Evolutionary conservation across 768 basidiomycete species (phyloP), one percentile per base, ranked within the genome.

Genomic region (Postia placenta): DNA sequence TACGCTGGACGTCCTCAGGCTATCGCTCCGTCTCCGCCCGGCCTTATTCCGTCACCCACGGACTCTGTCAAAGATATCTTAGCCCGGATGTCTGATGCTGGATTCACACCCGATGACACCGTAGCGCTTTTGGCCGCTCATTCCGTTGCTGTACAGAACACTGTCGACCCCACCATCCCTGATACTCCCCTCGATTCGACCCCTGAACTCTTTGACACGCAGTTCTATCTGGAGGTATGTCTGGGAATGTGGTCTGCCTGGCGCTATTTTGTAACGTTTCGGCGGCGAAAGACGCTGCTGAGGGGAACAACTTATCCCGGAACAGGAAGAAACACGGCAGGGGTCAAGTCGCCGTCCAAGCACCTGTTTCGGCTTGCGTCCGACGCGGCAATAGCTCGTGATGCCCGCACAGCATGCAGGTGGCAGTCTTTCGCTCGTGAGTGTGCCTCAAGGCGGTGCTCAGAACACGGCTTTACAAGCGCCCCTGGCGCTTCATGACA

Each of bases 101-200:
- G 56, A 28, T 56, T 57, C 42, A 58, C 30, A 27, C n/a, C 48
- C 6, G 48, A 48, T 23, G 43, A 58, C 26, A 40, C 58, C 14
- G 51, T 57, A 35, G 56, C 47, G 22, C 47, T 64, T 9, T 45
- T 64, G 41, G 52, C 58, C 27, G 56, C 50, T 20, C 63, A 60
- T 40, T 53, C 49, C 1, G 45, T 61, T 23, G 60, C 46, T 26
- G 24, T 35, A 5, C 53, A 56, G 42, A 50, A 56, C 26, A 46
- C 50, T 22, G 50, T 57, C 27, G 53, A 59, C 24, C 40, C 50
- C 22, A 51, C 47, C 27, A 38, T 50, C 12, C 24, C 22, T 11
- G 58, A 53, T 6, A 50, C 49, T 9, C 60, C 60, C 2, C 57
- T 60, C 48, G 57, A 60, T 37, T 62, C 60, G 11, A 65, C 61